These are phyloP conservation scores for Alternaria sp. DNA, from an alignment of 2,329 filamentous ascomycete species.

Conservation along the genomic window DNA sequence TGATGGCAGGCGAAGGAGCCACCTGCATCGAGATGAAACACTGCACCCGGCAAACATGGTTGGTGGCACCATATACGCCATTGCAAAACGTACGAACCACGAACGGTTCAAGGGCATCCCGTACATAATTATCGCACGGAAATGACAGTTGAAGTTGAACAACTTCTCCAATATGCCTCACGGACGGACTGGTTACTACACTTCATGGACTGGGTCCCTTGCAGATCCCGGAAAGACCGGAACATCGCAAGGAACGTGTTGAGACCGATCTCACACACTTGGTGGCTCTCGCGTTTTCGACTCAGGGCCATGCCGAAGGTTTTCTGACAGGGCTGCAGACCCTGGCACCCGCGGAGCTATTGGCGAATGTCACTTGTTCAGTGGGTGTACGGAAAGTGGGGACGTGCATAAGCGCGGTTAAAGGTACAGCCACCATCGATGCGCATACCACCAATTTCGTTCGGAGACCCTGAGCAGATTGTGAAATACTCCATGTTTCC, in stretches of 20 bases:
- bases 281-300: conserved; percentile 3
- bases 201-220: background rate
- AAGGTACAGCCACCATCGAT: conserved; percentile 7
- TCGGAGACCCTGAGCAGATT: conserved; percentile 2
- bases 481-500: conserved; percentile 12
- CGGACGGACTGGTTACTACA: background rate
- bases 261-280: conserved; percentile 11
- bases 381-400: conserved; percentile 10
- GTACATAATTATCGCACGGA: background rate
- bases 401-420: conserved; percentile 10
- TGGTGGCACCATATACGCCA: conserved; percentile 12
- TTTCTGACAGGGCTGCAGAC: conserved; percentile 7
- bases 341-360: conserved; percentile 6
- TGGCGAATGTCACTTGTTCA: conserved; percentile 10
- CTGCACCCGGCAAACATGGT: conserved; percentile 4
- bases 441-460: conserved; percentile 6
- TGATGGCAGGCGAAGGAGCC: conserved; percentile 1
- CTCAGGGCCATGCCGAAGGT: conserved; percentile 12
- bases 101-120: background rate
- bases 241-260: conserved; percentile 6
- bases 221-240: conserved; percentile 10
- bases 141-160: background rate
- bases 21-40: conserved; percentile 10
- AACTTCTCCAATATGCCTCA: background rate
- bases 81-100: background rate